These are phyloP conservation scores for Sophora flavescens DNA, from an alignment of 306 rosid genomes.

Conservation along the genomic window DNA sequence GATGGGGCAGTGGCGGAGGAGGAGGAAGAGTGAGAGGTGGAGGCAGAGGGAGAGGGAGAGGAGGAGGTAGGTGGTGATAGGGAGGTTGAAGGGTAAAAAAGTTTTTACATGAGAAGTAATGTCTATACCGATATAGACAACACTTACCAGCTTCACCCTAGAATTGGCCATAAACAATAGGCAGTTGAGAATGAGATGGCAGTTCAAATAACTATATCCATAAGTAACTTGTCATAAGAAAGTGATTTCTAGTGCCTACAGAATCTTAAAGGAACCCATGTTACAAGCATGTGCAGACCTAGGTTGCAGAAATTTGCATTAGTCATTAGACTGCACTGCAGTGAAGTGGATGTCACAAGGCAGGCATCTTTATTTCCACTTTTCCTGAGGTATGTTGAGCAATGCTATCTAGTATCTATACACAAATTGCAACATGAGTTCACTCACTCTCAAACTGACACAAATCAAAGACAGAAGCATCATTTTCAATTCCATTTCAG, in stretches of 20 bases:
- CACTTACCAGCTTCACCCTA: no score
- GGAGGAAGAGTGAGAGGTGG: conserved; percentile 50
- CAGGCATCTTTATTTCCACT: neutral
- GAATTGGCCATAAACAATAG: no score
- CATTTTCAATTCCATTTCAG: conserved; percentile 32
- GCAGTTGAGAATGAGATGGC: conserved; percentile 14
- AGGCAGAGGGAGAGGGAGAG: conserved; percentile 62
- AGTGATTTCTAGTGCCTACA: neutral
- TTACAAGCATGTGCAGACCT: neutral
- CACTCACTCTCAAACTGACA: conserved; percentile 27
- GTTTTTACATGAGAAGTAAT: no score
- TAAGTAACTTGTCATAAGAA: conserved; percentile 7
- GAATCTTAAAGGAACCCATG: neutral
- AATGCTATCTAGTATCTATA: neutral
- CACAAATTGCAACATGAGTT: conserved; percentile 5
- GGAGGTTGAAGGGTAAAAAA: no score
- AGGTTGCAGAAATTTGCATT: conserved; percentile 10
- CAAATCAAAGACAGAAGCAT: neutral
- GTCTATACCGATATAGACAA: no score
- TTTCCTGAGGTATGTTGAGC: neutral
- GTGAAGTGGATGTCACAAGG: neutral
- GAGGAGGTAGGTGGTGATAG: conserved; percentile 59
- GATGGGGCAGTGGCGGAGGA: conserved; percentile 61
- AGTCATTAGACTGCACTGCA: neutral
- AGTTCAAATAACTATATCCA: neutral